Evolutionary conservation across 768 basidiomycete genomes (phyloP).

Genomic region (Lactarius vividus): DNA sequence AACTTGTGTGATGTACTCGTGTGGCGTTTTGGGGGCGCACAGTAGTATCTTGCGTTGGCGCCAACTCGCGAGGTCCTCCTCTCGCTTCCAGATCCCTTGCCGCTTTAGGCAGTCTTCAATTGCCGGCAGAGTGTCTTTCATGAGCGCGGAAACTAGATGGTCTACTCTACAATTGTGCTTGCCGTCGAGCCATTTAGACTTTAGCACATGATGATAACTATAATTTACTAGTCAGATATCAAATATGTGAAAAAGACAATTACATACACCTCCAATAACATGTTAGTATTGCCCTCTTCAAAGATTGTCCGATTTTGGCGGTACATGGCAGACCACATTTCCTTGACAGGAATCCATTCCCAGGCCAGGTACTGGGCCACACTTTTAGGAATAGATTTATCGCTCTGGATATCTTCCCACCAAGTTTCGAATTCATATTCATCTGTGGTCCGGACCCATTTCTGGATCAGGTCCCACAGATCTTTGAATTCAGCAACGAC

Average conservation of each 20-base stretch:
- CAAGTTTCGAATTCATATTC: background rate
- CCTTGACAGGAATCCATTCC: too few relatives aligned
- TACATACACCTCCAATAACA: background rate
- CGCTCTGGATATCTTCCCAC: background rate
- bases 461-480: background rate
- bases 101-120: too few relatives aligned
- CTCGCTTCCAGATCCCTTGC: too few relatives aligned
- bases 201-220: background rate
- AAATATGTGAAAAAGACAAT: too few relatives aligned
- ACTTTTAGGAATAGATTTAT: background rate
- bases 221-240: too few relatives aligned
- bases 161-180: background rate
- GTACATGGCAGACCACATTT: background rate
- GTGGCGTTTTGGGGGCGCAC: background rate
- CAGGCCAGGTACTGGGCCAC: background rate
- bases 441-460: background rate
- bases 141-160: too few relatives aligned
- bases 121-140: too few relatives aligned
- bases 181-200: background rate
- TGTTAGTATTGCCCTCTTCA: background rate
- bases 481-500: background rate
- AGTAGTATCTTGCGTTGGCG: too few relatives aligned
- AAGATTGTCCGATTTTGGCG: background rate
- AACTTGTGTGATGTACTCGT: background rate
- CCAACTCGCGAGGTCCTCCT: too few relatives aligned